Evolutionary conservation across 2,329 filamentous ascomycete genomes (phyloP).

Genomic region (Pseudogymnoascus destructans): DNA sequence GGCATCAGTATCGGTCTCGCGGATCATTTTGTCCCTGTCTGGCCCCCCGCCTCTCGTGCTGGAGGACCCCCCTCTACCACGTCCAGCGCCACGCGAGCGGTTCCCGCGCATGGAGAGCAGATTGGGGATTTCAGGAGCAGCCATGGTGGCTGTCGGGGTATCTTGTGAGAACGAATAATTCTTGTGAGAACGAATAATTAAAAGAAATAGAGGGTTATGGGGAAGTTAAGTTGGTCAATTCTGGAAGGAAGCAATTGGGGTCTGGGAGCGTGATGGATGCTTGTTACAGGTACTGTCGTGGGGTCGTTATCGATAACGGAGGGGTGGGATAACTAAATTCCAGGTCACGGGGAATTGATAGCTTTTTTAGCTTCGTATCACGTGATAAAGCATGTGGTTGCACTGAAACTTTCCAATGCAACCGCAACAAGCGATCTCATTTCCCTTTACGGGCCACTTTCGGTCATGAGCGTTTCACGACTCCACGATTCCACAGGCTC

Average conservation of each 20-base stretch:
- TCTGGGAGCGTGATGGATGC: not conserved
- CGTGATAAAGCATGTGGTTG: not conserved
- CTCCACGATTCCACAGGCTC: not conserved
- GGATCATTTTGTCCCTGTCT: constrained; percentile 59
- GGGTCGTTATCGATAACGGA: not conserved
- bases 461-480: not conserved
- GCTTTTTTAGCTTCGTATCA: not conserved
- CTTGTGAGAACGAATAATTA: not conserved
- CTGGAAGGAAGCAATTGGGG: not conserved
- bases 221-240: not conserved
- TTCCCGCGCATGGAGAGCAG: constrained; percentile 45
- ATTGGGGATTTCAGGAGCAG: constrained; percentile 53
- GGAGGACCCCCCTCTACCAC: constrained; percentile 19
- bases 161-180: not conserved
- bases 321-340: not conserved
- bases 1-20: constrained; percentile 84
- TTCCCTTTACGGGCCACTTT: not conserved
- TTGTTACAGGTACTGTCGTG: not conserved
- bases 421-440: not conserved
- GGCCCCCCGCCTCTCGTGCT: constrained; percentile 10
- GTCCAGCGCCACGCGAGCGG: constrained; percentile 33
- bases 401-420: not conserved
- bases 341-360: not conserved
- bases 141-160: not conserved
- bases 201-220: not conserved